A percentile compares a stretch with the other conserved stretches of the same genome.
phyloP scores from a whole-genome alignment of 352 stramenopile genomes.

The Detonula confervacea region DNA sequence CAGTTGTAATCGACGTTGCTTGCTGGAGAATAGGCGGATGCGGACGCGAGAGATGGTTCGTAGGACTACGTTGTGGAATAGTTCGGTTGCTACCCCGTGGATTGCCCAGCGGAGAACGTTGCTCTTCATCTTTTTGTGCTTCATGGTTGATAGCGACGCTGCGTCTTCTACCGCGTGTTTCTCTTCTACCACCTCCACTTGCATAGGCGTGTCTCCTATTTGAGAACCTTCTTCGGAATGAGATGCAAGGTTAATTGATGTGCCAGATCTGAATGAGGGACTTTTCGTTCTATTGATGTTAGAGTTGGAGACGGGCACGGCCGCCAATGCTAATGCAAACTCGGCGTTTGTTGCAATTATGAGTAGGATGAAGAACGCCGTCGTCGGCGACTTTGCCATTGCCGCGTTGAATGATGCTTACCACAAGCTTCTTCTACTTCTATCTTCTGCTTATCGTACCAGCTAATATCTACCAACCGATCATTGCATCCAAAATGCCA shows the following conservation, averaged over 20 bases:
- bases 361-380: neutral
- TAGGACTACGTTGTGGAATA: constrained; percentile 51
- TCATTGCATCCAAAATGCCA: no score
- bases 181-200: neutral
- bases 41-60: constrained; percentile 18
- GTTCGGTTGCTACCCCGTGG: constrained; percentile 34
- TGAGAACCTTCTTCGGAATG: no score
- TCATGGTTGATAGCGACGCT: neutral
- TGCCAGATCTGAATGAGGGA: no score
- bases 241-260: no score
- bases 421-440: no score
- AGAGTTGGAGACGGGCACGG: neutral
- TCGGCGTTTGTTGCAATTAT: no score
- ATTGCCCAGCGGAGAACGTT: constrained; percentile 51
- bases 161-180: neutral
- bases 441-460: no score
- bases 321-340: constrained; percentile 15
- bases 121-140: constrained; percentile 25
- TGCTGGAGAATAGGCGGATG: constrained; percentile 9
- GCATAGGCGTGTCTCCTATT: neutral
- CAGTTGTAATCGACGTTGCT: constrained; percentile 4
- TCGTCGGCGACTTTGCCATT: neutral
- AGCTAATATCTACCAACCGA: no score
- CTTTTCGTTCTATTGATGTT: neutral
- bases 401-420: no score